Base-by-base conservation (phyloP, 2,329 filamentous ascomycete species). In the Xylariaceae sp. region DNA sequence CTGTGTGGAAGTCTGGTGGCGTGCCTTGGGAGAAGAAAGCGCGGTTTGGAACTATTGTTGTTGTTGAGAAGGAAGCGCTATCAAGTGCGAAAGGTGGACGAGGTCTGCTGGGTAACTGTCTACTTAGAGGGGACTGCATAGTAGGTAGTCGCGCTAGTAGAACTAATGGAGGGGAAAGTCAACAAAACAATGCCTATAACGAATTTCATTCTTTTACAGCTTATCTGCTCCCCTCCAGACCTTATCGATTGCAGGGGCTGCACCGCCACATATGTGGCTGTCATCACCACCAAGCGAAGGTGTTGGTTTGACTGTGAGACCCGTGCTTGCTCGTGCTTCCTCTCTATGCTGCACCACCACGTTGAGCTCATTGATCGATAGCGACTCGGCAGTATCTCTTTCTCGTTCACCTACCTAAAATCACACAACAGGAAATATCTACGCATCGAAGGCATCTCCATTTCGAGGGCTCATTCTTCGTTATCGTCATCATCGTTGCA, bases 151-250 rank as follows among this genome's bases (percentile, higher is more conserved):
- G 47, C 55, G 50, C 54, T 55, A 43, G 46, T 55, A 48, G 46
- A 41, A 50, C 50, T 50, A 55, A 42, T 55, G 47, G 52, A 55
- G 52, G 52, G 51, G 55, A 54, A 57, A 57, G 55, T 57, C 55
- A 54, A 57, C 55, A 57, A 55, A 55, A 15, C 26, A 29, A 57
- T 50, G 45, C 37, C 30, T 47, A 24, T 54, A 57, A 40, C 23
- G 5, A 35, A 39, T 36, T 13, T 40, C 47, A 46, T 53, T 50
- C 36, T n/a, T 27, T 21, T 57, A 40, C 24, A 11, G 49, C 49
- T 20, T 45, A 42, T 42, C 35, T 10, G 9, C 15, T 49, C 54
- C 54, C 54, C 50, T 50, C 54, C 40, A 21, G 21, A 24, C n/a
- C 50, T 47, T 57, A 57, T 57, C 54, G 54, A 57, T 57, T 49